These are phyloP conservation scores for Ustilago trichophora DNA, from an alignment of 1,284 basidiomycete species.

Conservation along the genomic window DNA sequence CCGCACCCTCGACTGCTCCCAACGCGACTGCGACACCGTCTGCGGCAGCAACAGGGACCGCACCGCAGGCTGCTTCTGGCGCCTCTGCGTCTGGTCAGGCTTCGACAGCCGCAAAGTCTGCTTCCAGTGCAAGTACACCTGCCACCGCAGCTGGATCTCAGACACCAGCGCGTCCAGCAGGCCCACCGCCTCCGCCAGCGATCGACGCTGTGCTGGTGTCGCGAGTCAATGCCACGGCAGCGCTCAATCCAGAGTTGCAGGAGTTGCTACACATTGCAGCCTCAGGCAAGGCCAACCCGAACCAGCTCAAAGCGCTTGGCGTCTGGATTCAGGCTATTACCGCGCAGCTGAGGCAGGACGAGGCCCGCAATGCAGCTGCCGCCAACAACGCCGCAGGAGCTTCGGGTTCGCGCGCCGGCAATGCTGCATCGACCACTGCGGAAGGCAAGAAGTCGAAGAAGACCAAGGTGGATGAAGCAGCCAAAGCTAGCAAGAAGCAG, in stretches of 20 bases:
- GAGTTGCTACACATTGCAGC: constrained; percentile 55
- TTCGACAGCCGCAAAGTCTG: constrained; percentile 11
- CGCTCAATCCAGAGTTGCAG: constrained; percentile 52
- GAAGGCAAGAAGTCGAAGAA: constrained; percentile 47
- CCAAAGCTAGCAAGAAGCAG: constrained; percentile 46
- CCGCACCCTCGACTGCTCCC: constrained; percentile 3
- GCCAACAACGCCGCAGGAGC: constrained; percentile 24
- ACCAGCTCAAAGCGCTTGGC: constrained; percentile 53
- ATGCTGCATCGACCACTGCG: constrained; percentile 15
- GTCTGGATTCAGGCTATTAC: constrained; percentile 54
- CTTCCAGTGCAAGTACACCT: constrained; percentile 1
- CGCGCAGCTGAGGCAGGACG: constrained; percentile 47
- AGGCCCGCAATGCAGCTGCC: constrained; percentile 42
- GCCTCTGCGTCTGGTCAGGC: constrained; percentile 3
- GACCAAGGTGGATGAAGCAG: constrained; percentile 44
- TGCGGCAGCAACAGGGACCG: constrained; percentile 6
- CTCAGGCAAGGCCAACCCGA: constrained; percentile 47
- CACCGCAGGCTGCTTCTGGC: not conserved
- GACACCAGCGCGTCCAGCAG: constrained; percentile 27
- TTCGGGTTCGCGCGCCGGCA: constrained; percentile 19
- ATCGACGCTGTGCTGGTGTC: constrained; percentile 53
- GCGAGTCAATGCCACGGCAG: constrained; percentile 52
- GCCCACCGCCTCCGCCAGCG: constrained; percentile 39
- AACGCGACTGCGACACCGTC: not conserved
- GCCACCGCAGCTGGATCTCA: constrained; percentile 2